A percentile compares a stretch with the other conserved stretches of the same genome.
Evolutionary conservation across 192 early-diverging fungal species (phyloP).

Genomic region (Thoreauomyces humboldtii): DNA sequence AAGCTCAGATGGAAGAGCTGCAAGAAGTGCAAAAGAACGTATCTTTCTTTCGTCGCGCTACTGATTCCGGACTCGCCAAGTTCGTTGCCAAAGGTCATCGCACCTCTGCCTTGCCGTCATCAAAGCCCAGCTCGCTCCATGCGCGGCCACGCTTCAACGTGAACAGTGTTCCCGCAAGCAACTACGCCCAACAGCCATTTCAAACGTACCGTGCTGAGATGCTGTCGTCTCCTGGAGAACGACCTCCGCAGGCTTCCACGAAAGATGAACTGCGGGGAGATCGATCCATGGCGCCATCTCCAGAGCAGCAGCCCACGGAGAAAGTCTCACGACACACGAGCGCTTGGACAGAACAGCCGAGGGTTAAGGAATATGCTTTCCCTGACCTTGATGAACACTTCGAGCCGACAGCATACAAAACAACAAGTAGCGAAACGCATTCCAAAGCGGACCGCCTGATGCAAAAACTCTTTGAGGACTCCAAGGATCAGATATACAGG

Average conservation of each 20-base stretch:
- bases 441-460: not conserved
- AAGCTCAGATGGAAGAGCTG: conserved; percentile 12
- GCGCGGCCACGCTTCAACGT: too few species aligned
- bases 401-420: not conserved
- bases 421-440: not conserved
- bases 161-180: too few species aligned
- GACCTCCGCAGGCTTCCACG: too few species aligned
- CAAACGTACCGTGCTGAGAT: too few species aligned
- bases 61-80: too few species aligned
- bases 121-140: too few species aligned
- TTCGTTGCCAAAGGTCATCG: too few species aligned
- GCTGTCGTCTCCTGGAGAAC: too few species aligned
- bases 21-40: conserved; percentile 13
- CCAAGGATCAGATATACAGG: conserved; percentile 39
- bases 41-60: not conserved
- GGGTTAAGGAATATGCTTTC: conserved; percentile 15
- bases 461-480: conserved; percentile 32
- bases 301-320: not conserved
- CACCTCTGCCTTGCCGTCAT: too few species aligned
- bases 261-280: too few species aligned
- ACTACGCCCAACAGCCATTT: too few species aligned
- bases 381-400: not conserved
- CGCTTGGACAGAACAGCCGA: conserved; percentile 5
- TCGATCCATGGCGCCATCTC: too few species aligned
- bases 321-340: not conserved